Evolutionary conservation across 768 basidiomycete species (phyloP), one percentile per base, ranked within the genome.

Genomic region (Coprinellus micaceus): DNA sequence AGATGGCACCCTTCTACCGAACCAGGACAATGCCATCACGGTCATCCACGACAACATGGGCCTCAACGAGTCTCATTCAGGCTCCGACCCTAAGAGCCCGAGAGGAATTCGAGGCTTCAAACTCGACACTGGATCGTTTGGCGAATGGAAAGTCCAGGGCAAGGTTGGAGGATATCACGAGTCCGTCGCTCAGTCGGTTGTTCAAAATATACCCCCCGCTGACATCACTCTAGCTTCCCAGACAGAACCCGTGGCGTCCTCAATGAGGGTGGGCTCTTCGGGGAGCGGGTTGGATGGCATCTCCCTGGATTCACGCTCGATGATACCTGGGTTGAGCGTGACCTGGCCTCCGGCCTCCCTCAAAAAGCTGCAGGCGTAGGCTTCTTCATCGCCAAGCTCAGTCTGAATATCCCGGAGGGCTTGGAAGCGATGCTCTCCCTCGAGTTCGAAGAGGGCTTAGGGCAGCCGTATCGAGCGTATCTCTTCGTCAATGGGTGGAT

Each of bases 401-500:
- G 81, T 13, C 71, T 93, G 39, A 63, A 78, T 43, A 74, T 92
- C 28, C 81, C 85, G 0, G 58, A 66, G 11, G 82, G 77, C 21
- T 68, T 82, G 15, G 91, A 93, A 62, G 79, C 82, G 4, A 81
- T 82, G 59, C 71, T 92, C 61, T 87, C 86, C 12, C 89, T 92
- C 65, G 82, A 77, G 0, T 92, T 91, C 64, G 79, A 84, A 47
- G 78, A 84, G 45, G 68, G 77, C 1, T 64, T 74, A 6, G 77
- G 77, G 4, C 84, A 88, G 62, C 78, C 88, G 22, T 92, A 91
- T 63, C 80, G 90, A 13, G 84, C 85, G 2, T 75, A 83, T 43
- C 61, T 93, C 40, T 92, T 88, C 57, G 86, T 93, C 19, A 92
- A 94, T 62, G 91, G 91, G 11, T 94, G 91, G 91, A 86, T 88